Base-by-base conservation (phyloP, 306 rosid species). In the Cyclanthera cordifolia region DNA sequence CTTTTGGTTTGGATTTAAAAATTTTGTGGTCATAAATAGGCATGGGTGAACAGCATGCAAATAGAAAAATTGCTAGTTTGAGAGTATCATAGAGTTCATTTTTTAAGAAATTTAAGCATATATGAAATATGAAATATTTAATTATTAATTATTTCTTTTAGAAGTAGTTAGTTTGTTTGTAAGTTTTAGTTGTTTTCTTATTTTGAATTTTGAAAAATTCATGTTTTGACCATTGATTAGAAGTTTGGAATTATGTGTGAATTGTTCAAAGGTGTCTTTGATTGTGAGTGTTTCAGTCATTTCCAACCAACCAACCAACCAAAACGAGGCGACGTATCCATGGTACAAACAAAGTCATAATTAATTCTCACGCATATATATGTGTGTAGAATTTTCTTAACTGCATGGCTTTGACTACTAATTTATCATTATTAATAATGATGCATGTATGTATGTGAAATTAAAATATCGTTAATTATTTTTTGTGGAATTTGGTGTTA, bases 401-500 rank as follows among this genome's bases (percentile, higher is more conserved):
- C 17, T 3, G 0, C 69, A 37, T 37, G 28, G 28, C 51, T 21
- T 63, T 63, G 69, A 41, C 69, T 8, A 0, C 53, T 65, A 45
- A 65, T 45, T 45, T 48, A 65, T 6, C 53, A 13, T 14, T 16
- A 43, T 15, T 59, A 58, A 16, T 27, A 6, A 60, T 37, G 14
- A 60, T 17, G 23, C 16, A 66, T 14, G 55, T 4, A 66, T 59
- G 12, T 59, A 16, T 34, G 23, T 39, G 2, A 39, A 61, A 10
- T 24, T 27, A 4, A 17, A 54, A 34, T 2, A 5, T 16, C 7
- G 0, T 3, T 58, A 5, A 5, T 34, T 34, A 5, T 37, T 37
- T 37, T 34, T 9, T 17, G 24, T 58, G 47, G 23, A 50, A 30
- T 53, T 70, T 11, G 43, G 8, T 63, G 5, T 21, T 32, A 92